Base-by-base conservation (phyloP, 352 stramenopile genomes). In the Phytophthora lateralis region DNA sequence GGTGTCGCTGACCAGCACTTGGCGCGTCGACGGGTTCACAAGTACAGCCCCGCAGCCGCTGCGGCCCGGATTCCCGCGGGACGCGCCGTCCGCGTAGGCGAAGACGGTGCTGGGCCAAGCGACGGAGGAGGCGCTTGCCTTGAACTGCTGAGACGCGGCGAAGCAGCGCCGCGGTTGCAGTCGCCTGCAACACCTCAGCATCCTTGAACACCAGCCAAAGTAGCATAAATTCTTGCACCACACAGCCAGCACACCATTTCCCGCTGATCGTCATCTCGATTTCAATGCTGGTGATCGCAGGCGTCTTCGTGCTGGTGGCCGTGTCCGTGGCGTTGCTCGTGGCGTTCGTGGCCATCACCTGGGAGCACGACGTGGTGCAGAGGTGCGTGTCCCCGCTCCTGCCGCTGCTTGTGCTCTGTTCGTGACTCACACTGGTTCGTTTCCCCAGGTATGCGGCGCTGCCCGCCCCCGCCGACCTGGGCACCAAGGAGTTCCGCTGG, bases 401-500 rank as follows among this genome's bases (percentile, higher is more conserved):
- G 39, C 10, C 44, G 0, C 5, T 12, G 12, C 44, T 27, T 14
- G 53, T 41, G 20, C n/a, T 18, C 7, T 41, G 14, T 18, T 2
- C 6, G 14, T 20, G 15, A 41, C 35, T 20, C 14, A 8, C 2
- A 5, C 49, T 14, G 4, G 34, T 17, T 17, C 34, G 21, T 41
- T 4, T 10, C 14, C 15, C 14, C 49, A 89, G 80, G 14, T 91
- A 88, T 46, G 69, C 60, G 2, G 71, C 75, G 20, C 62, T 95
- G 17, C 86, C 86, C 8, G 79, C 83, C 2, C 86, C 86, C 5
- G 77, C 60, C 14, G 86, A 95, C 63, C 59, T 92, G 29, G 86
- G 86, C 53, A 91, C 86, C 0, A 81, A 83, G 47, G 86, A 95
- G 71, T 95, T 95, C 52, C 69, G 63, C 37, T 91, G 83, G 79